phyloP scores from a whole-genome alignment of 768 basidiomycete species.

The Termitomyces sp. region DNA sequence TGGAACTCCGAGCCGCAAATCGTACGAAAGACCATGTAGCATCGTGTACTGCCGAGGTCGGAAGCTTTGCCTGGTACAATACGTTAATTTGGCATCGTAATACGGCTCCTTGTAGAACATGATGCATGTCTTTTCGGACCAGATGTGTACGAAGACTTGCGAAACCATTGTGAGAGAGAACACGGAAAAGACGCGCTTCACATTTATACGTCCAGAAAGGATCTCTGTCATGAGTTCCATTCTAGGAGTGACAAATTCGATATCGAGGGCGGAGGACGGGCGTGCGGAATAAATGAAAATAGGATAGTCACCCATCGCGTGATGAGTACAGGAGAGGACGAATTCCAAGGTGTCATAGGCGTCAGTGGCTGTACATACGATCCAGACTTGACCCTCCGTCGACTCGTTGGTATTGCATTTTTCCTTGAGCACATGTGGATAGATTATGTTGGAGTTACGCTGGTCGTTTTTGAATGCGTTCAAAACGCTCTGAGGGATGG shows the following conservation, averaged over 20 bases:
- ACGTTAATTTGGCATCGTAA: slow-evolving; percentile 8
- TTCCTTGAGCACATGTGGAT: slow-evolving; percentile 13
- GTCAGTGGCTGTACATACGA: slow-evolving; percentile 31
- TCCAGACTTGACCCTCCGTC: slow-evolving; percentile 13
- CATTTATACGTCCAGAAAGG: background rate
- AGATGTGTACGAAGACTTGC: background rate
- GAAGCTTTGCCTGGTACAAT: slow-evolving; percentile 3
- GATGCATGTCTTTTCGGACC: slow-evolving; percentile 1
- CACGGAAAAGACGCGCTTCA: slow-evolving; percentile 9
- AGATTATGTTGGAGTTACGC: slow-evolving; percentile 21
- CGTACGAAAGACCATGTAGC: slow-evolving; percentile 5
- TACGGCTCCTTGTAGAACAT: background rate
- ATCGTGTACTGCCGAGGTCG: slow-evolving; percentile 1
- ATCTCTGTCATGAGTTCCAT: background rate
- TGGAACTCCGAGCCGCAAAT: slow-evolving; percentile 1
- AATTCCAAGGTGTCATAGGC: background rate
- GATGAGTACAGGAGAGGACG: slow-evolving; percentile 6
- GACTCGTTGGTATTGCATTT: background rate
- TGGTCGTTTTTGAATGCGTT: slow-evolving; percentile 21
- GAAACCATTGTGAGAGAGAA: slow-evolving; percentile 5
- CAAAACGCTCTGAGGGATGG: slow-evolving; percentile 27
- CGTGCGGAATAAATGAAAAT: slow-evolving; percentile 7
- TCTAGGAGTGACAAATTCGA: background rate
- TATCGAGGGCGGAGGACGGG: background rate
- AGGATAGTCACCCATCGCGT: slow-evolving; percentile 7